Evolutionary conservation across 139 green algal species (phyloP).

Genomic region (Coelastrella sp.): DNA sequence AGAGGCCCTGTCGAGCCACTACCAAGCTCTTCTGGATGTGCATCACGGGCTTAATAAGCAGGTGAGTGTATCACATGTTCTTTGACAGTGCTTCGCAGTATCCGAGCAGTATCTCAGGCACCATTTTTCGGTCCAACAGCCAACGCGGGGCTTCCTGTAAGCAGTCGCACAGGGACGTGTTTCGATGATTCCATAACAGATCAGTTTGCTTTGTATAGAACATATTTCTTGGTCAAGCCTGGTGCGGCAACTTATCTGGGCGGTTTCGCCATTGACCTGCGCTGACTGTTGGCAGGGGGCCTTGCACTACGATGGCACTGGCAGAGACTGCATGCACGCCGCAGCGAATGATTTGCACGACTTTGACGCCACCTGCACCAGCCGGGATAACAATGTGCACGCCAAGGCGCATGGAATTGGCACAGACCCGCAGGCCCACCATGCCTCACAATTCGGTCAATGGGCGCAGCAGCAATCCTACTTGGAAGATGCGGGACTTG

Average conservation of each 20-base stretch:
- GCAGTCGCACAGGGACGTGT: too few species aligned
- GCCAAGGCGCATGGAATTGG: not conserved
- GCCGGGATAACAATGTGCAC: not conserved
- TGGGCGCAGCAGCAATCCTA: not conserved
- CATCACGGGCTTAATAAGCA: not conserved
- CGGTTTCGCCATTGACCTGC: conserved; percentile 16
- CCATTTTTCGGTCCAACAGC: not conserved
- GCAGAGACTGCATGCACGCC: not conserved
- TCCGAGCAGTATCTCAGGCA: too few species aligned
- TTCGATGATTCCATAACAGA: too few species aligned
- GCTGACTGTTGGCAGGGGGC: not conserved
- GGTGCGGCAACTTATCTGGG: not conserved
- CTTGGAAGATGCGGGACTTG: not conserved
- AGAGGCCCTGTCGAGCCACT: not conserved
- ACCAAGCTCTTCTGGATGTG: not conserved
- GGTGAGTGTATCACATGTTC: not conserved
- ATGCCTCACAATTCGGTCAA: not conserved
- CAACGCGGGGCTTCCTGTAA: not conserved
- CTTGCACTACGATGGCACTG: not conserved
- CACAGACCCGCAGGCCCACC: not conserved
- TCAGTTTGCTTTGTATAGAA: too few species aligned
- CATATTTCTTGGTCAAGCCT: not conserved
- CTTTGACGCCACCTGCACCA: conserved; percentile 27
- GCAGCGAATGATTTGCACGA: not conserved
- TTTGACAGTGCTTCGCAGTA: too few species aligned